Evolutionary conservation across 2,329 filamentous ascomycete genomes (phyloP), one percentile per base, ranked within the genome.

Genomic region (Zymoseptoria ardabiliae): DNA sequence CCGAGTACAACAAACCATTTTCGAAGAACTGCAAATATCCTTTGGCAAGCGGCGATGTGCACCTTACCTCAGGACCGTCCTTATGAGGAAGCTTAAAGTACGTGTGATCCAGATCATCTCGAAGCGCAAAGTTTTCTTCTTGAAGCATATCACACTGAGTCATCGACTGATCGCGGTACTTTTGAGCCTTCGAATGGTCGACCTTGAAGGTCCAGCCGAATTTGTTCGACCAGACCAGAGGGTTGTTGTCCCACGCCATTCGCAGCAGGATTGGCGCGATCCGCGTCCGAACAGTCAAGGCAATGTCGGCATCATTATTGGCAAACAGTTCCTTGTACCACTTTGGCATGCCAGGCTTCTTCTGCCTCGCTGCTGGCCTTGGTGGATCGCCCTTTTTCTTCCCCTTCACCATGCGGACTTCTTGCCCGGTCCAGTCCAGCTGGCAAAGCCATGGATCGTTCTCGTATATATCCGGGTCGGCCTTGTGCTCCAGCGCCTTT

Each of bases 61-160:
- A 97, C 59, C 94, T 83, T 13, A 93, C 87, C 20, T 84, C 82
- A 0, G 92, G 92, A 0, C 94, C 94, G 72, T 97, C 92, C 68
- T 97, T 97, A 75, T 99, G 94, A 0, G 95, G 94, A 4, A 99
- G 81, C 72, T 97, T 99, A 77, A 93, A 96, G 73, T 95, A 99
- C 5, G 80, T 74, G 62, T 88, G 81, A 2, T 77, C 73, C 4
- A 66, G 72, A 70, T 97, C 91, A 61, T 89, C 82, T 30, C 85
- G 81, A 21, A 97, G 76, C 52, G 65, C 77, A 19, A 79, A 69
- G 28, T 89, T 86, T 55, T 87, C 81, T 67, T 96, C 91, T 56
- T 92, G 88, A 6, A 80, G 76, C 79, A 96, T 89, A 64, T 89
- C 85, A 68, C 91, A 92, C 60, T 82, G 78, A 17, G 85, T 79